Evolutionary conservation across 1,284 basidiomycete genomes (phyloP).

Genomic region (Tylopilus sp.): DNA sequence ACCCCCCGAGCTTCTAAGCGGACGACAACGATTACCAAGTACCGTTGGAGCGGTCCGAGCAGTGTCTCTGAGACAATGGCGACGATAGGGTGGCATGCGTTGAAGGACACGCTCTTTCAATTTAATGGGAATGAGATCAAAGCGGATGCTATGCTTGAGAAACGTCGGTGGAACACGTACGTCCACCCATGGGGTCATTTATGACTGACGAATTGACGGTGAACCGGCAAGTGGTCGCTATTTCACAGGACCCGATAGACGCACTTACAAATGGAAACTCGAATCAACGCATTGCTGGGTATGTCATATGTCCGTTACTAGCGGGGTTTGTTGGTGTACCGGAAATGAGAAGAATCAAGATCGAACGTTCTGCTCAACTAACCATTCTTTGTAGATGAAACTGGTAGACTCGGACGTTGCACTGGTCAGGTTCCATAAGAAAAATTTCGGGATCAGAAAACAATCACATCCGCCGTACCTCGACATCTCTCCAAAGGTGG

Average conservation of each 20-base stretch:
- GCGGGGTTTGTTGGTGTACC: not conserved
- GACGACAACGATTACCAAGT: slow-evolving; percentile 26
- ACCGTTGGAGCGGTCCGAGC: slow-evolving; percentile 24
- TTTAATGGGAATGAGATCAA: slow-evolving; percentile 23
- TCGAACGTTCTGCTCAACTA: not conserved
- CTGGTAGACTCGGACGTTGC: slow-evolving; percentile 8
- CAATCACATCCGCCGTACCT: slow-evolving; percentile 24
- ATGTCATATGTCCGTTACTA: slow-evolving; percentile 4
- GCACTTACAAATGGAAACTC: slow-evolving; percentile 30
- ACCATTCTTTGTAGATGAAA: slow-evolving; percentile 20
- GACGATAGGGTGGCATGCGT: slow-evolving; percentile 26
- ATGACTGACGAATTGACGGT: slow-evolving; percentile 1
- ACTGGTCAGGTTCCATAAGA: slow-evolving; percentile 24
- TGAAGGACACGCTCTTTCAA: slow-evolving; percentile 23
- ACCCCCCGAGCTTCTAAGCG: slow-evolving; percentile 22
- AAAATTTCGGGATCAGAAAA: slow-evolving; percentile 26
- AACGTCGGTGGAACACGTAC: slow-evolving; percentile 25
- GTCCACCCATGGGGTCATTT: slow-evolving; percentile 1
- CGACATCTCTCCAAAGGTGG: slow-evolving; percentile 15
- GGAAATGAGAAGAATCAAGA: not conserved
- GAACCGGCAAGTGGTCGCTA: slow-evolving; percentile 22
- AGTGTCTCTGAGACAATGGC: slow-evolving; percentile 29
- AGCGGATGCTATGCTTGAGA: slow-evolving; percentile 23
- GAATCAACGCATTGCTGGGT: slow-evolving; percentile 24
- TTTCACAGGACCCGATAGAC: slow-evolving; percentile 29